phyloP scores from a whole-genome alignment of 2,329 filamentous ascomycete species.

The Neopestalotiopsis sp. region DNA sequence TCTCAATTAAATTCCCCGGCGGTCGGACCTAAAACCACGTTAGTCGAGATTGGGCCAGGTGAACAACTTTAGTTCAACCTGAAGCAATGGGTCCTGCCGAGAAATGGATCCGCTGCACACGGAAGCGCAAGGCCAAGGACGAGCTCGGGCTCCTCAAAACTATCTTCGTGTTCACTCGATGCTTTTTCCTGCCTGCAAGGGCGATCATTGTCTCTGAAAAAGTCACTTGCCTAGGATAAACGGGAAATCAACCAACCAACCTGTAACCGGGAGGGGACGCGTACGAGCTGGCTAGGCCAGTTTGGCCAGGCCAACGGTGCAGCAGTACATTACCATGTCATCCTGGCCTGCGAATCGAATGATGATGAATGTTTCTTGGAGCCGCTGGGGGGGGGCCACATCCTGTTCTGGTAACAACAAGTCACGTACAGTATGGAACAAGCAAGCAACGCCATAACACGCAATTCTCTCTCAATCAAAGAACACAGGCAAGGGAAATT shows the following conservation, averaged over 20 bases:
- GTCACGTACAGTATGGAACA: not conserved
- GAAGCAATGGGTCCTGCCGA: conserved; percentile 14
- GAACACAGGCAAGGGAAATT: not conserved
- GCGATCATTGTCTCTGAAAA: not conserved
- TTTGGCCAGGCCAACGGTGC: not conserved
- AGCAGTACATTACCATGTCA: not conserved
- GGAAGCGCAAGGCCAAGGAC: not conserved
- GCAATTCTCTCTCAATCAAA: not conserved
- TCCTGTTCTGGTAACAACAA: not conserved
- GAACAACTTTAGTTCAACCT: conserved; percentile 9
- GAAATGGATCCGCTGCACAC: conserved; percentile 1
- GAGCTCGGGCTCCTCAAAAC: not conserved
- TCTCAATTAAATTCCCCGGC: not conserved
- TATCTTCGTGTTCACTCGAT: conserved; percentile 8
- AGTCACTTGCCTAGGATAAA: not conserved
- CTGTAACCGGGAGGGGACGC: not conserved
- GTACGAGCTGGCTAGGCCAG: not conserved
- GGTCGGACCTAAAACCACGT: not conserved
- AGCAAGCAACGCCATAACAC: not conserved
- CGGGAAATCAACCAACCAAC: not conserved
- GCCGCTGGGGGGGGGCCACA: not conserved
- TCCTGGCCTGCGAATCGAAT: not conserved
- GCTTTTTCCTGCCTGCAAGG: conserved; percentile 5
- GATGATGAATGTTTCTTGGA: not conserved
- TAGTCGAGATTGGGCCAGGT: conserved; percentile 4